Evolutionary conservation across 2,329 filamentous ascomycete genomes (phyloP).

Genomic region (Trichoderma guizhouense): DNA sequence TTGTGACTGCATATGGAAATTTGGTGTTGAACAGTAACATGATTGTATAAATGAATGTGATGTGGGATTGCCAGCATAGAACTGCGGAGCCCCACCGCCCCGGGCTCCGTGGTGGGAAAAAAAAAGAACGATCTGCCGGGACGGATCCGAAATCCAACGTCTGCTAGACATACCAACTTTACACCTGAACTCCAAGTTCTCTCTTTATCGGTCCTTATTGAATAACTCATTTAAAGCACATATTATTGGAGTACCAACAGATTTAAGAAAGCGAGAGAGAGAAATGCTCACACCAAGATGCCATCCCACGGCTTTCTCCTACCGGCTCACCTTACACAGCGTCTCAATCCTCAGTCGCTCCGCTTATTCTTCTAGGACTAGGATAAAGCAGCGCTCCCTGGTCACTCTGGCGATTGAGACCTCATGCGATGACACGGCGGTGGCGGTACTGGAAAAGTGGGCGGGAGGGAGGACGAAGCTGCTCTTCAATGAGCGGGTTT

Average conservation of each 20-base stretch:
- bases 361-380: background rate
- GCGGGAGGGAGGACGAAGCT: constrained; percentile 49
- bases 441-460: constrained; percentile 71
- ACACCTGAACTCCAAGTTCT: background rate
- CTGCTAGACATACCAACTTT: background rate
- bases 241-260: background rate
- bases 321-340: background rate
- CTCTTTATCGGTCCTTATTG: background rate
- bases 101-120: background rate
- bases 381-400: constrained; percentile 30
- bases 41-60: background rate
- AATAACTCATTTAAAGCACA: background rate
- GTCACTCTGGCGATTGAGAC: constrained; percentile 73
- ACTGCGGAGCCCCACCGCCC: background rate
- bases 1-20: too few relatives aligned
- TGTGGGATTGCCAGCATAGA: background rate
- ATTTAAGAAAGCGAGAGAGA: background rate
- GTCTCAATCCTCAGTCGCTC: background rate
- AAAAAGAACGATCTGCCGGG: background rate
- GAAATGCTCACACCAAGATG: background rate
- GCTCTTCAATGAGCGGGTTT: constrained; percentile 77
- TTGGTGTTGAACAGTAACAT: background rate
- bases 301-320: background rate
- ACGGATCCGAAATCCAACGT: background rate
- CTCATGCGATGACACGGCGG: constrained; percentile 90